A percentile compares a stretch with the other conserved stretches of the same genome.
Conservation (phyloP, 208 protist species). For the Naegleria lovaniensis region DNA sequence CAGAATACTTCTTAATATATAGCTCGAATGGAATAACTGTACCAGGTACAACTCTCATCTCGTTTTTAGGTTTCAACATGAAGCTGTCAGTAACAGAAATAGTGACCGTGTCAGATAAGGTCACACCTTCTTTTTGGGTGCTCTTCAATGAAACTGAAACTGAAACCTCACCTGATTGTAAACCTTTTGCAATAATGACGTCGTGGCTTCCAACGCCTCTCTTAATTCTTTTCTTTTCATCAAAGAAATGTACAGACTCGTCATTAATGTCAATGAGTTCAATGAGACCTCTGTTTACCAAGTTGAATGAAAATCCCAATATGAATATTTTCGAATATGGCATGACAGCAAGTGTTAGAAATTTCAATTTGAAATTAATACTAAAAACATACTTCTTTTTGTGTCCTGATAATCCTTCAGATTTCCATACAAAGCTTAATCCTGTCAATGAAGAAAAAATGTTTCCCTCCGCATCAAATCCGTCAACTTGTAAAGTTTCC, state of each 20-base stretch:
- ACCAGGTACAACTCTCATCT: not conserved
- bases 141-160: not conserved
- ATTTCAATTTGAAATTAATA: not conserved
- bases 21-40: not conserved
- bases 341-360: not conserved
- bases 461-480: not conserved
- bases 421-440: not conserved
- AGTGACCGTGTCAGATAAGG: not conserved
- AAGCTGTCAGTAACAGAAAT: not conserved
- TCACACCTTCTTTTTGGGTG: not conserved
- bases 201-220: not conserved
- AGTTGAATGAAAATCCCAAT: too few relatives aligned
- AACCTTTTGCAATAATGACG: not conserved
- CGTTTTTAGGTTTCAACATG: not conserved
- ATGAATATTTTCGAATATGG: not conserved
- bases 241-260: not conserved
- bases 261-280: not conserved
- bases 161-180: not conserved
- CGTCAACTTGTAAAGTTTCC: slow-evolving; percentile 11
- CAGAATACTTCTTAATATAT: not conserved
- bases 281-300: not conserved
- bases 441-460: not conserved
- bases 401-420: not conserved
- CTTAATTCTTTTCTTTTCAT: not conserved
- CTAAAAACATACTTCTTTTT: not conserved